Base-by-base conservation (phyloP, 1,284 basidiomycete genomes). In the Blastosporella zonata region DNA sequence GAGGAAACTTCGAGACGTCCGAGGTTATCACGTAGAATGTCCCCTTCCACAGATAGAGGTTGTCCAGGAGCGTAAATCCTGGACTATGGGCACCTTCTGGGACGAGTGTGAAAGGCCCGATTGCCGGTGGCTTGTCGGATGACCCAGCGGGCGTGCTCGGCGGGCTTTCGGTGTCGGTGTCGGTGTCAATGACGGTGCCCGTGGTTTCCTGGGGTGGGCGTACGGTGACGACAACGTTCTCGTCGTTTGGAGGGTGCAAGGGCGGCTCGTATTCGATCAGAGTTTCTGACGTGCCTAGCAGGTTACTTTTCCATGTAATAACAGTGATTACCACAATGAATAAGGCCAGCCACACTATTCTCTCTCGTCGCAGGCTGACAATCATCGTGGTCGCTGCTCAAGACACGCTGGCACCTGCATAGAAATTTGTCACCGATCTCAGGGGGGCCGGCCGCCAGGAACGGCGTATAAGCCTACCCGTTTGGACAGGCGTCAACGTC, bases 1-100 rank as follows among this genome's bases (percentile, higher is more conserved):
- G 28, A 2, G 62, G 60, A 48, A 64, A 61, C 18, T 27, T 50
- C 2, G 50, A 35, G 3, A 33, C 38, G 37, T 63, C 52, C 3
- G 44, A 28, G 2, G 58, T 60, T 12, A 64, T 41, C 10, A 61
- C 46, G 28, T 58, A 64, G 40, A 64, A 56, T 2, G 54, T 59
- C 17, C 62, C 62, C 34, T 59, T 55, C n/a, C 57, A 52, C 13
- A 63, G 49, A 42, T 64, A 64, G 5, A 64, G 51, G 21, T 60
- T 50, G 37, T 64, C 57, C 13, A 64, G 44, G 9, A 64, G 39
- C n/a, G 59, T 63, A 39, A 62, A 64, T 12, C 62, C 62, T 25
- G 56, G 45, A n/a, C 47, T 46, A 37, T 52, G 41, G 5, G 54
- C 50, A 6, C 50, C 50, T 27, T 52, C 43, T 21, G 59, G 55